phyloP scores from a whole-genome alignment of 495 filamentous ascomycete genomes.

The Penicillium diatomitis region DNA sequence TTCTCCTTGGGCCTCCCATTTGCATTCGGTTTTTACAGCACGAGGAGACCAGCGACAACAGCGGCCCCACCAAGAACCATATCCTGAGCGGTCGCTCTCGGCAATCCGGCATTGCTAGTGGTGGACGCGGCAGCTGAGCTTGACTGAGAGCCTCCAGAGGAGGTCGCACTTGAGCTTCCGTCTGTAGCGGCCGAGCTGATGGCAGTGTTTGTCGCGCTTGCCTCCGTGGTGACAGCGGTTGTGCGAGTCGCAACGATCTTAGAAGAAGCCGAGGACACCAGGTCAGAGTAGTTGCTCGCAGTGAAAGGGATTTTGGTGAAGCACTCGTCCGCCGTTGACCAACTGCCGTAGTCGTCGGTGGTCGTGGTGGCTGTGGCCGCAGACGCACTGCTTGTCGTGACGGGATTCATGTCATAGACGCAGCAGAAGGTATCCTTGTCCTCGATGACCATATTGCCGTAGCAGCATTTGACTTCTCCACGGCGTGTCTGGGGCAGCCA shows the following conservation, averaged over 20 bases:
- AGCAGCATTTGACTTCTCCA: constrained; percentile 5
- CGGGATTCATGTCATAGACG: constrained; percentile 4
- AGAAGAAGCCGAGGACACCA: constrained; percentile 9
- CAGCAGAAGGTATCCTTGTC: constrained; percentile 7
- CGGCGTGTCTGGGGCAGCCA: constrained; percentile 4
- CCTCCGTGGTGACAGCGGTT: neutral
- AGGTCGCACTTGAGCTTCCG: neutral
- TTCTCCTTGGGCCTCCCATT: no score
- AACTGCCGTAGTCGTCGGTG: neutral
- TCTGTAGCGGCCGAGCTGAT: neutral
- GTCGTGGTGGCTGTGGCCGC: constrained; percentile 1
- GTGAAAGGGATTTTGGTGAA: constrained; percentile 9
- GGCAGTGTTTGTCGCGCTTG: neutral
- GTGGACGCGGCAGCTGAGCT: constrained; percentile 3
- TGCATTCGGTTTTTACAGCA: constrained; percentile 2
- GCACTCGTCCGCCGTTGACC: constrained; percentile 2
- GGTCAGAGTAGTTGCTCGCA: constrained; percentile 11
- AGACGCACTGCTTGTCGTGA: neutral
- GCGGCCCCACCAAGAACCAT: constrained; percentile 7
- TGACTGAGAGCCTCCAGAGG: neutral
- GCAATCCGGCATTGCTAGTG: constrained; percentile 9
- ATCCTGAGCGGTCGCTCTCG: constrained; percentile 4
- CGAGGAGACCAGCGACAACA: constrained; percentile 5
- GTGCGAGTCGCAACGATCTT: constrained; percentile 6
- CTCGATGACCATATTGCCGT: constrained; percentile 5